Conservation (phyloP, 306 rosid species). For the Gillenia trifoliata region DNA sequence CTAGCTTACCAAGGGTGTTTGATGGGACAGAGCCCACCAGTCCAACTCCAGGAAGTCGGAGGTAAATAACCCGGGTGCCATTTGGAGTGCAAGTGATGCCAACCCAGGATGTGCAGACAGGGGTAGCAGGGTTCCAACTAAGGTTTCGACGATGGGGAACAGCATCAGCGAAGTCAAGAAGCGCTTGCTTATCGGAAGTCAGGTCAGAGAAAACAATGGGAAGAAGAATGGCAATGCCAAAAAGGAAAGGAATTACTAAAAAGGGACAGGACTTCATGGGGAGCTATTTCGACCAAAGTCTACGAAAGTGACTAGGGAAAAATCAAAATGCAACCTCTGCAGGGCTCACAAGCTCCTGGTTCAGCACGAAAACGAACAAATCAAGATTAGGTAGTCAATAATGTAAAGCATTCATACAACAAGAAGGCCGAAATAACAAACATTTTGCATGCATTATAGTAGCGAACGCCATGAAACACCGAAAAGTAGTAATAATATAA, state of each 20-base stretch:
- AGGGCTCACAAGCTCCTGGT: constrained; percentile 52
- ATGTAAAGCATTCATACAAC: background rate
- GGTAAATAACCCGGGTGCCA: constrained; percentile 41
- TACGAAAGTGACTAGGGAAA: constrained; percentile 25
- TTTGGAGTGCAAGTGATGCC: constrained; percentile 51
- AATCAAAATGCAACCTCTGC: constrained; percentile 16
- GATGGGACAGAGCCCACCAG: constrained; percentile 68
- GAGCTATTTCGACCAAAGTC: constrained; percentile 20
- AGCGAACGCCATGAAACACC: background rate
- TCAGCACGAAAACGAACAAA: constrained; percentile 25
- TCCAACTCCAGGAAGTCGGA: constrained; percentile 85
- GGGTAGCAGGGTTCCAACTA: constrained; percentile 43
- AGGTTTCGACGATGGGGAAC: constrained; percentile 67
- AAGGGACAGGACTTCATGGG: constrained; percentile 51
- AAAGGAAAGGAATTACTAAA: constrained; percentile 38
- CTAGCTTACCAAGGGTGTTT: constrained; percentile 73
- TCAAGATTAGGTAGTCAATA: constrained; percentile 25
- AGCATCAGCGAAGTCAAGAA: constrained; percentile 55
- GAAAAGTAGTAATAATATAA: background rate
- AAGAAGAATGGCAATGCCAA: constrained; percentile 35
- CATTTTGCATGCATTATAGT: background rate
- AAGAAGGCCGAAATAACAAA: background rate
- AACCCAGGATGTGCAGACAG: constrained; percentile 61
- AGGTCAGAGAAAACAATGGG: constrained; percentile 55
- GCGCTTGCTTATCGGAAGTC: constrained; percentile 66